Conservation (phyloP, 345 rosid species). For the Rhodamnia rubescens region DNA sequence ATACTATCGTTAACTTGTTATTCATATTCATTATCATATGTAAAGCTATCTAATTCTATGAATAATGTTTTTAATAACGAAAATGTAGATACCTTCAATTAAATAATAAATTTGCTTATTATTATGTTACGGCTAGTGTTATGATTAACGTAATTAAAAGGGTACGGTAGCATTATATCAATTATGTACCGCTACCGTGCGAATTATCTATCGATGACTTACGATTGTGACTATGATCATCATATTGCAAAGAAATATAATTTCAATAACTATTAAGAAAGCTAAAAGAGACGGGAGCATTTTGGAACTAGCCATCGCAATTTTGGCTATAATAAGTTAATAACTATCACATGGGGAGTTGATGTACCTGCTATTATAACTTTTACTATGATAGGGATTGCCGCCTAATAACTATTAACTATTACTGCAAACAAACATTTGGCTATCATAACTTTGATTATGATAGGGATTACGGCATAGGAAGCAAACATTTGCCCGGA, state of each 20-base stretch:
- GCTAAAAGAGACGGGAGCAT: too few relatives aligned
- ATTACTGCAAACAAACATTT: not conserved
- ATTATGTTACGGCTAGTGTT: not conserved
- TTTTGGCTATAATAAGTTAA: too few relatives aligned
- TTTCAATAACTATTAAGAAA: too few relatives aligned
- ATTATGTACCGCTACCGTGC: not conserved
- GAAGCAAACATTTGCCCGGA: not conserved
- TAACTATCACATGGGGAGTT: too few relatives aligned
- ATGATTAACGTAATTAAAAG: not conserved
- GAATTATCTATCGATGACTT: not conserved
- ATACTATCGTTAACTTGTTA: not conserved
- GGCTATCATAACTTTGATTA: not conserved
- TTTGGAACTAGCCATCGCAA: too few relatives aligned
- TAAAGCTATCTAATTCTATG: not conserved
- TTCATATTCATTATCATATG: too few relatives aligned
- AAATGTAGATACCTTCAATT: not conserved
- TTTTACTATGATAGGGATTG: too few relatives aligned
- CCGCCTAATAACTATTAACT: not conserved
- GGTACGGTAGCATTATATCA: not conserved
- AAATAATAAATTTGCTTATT: not conserved
- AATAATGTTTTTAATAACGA: not conserved
- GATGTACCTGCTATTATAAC: too few relatives aligned
- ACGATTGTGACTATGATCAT: not conserved
- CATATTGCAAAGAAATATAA: not conserved
- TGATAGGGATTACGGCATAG: not conserved